Percentiles rank a stretch among this genome's conserved stretches.
Evolutionary conservation across 176 grass and related monocot genomes (phyloP).

Genomic region (Cenchrus purpureus): DNA sequence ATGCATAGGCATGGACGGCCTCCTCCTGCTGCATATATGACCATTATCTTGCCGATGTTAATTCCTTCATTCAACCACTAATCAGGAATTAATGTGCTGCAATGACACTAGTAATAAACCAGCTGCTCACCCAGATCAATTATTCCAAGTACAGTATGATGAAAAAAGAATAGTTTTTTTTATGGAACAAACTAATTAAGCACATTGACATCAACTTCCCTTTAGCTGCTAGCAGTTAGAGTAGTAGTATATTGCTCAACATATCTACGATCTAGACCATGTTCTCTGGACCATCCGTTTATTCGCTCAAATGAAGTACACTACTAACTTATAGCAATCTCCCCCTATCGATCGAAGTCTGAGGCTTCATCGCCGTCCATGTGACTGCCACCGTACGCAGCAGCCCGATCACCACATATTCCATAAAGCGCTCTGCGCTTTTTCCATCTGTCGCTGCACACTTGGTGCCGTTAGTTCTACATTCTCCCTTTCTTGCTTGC

Average conservation of each 20-base stretch:
- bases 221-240: neutral
- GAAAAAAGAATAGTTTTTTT: neutral
- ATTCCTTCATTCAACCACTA: neutral
- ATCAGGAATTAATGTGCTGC: neutral
- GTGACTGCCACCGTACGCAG: constrained; percentile 42
- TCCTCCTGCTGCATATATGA: neutral
- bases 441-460: constrained; percentile 49
- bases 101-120: neutral
- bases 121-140: neutral
- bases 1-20: too few species aligned
- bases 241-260: neutral
- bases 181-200: neutral
- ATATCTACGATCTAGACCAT: neutral
- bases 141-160: neutral
- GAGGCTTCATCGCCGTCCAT: constrained; percentile 20
- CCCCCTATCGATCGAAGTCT: neutral
- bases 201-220: neutral
- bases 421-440: constrained; percentile 31
- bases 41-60: neutral
- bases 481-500: neutral
- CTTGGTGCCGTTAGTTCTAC: neutral
- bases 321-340: neutral
- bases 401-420: constrained; percentile 45
- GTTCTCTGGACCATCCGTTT: constrained; percentile 38
- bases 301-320: constrained; percentile 22